These are phyloP conservation scores for Hypsizygus marmoreus DNA, from an alignment of 768 basidiomycete genomes.

Conservation along the genomic window DNA sequence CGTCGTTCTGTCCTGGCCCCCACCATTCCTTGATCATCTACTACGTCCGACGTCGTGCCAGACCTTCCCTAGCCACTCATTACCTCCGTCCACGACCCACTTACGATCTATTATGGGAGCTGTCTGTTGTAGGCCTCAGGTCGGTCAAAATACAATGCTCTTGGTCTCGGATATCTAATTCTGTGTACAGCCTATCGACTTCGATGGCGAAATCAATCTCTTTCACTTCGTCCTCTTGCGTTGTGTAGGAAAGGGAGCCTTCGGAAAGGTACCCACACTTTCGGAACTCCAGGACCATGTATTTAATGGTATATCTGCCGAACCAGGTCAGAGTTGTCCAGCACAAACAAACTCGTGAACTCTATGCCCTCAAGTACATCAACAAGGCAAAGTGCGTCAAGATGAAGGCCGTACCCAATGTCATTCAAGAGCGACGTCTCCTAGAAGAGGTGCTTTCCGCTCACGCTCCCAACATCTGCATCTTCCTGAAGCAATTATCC, in stretches of 20 bases:
- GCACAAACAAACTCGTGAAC: constrained; percentile 95
- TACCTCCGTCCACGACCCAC: constrained; percentile 22
- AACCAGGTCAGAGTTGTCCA: constrained; percentile 95
- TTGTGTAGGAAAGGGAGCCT: constrained; percentile 98
- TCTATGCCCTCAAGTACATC: constrained; percentile 99
- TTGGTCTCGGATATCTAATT: constrained; percentile 1
- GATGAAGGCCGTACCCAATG: constrained; percentile 97
- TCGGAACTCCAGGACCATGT: background rate
- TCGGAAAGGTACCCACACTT: constrained; percentile 78
- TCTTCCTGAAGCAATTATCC: constrained; percentile 20
- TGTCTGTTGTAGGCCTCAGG: constrained; percentile 83
- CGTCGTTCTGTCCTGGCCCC: constrained; percentile 16
- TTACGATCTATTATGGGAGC: constrained; percentile 66
- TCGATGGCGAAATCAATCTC: constrained; percentile 92
- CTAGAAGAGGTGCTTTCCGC: constrained; percentile 80
- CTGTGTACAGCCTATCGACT: constrained; percentile 78
- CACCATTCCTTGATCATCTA: background rate
- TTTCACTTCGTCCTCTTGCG: constrained; percentile 95
- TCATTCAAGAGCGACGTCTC: constrained; percentile 92
- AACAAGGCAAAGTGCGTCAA: constrained; percentile 98
- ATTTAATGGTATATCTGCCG: constrained; percentile 6
- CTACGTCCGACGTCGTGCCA: constrained; percentile 6
- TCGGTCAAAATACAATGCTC: constrained; percentile 34
- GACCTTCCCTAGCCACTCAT: constrained; percentile 8
- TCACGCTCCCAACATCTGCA: constrained; percentile 1